Conservation (phyloP, 352 stramenopile genomes). For the Phytophthora citrophthora region DNA sequence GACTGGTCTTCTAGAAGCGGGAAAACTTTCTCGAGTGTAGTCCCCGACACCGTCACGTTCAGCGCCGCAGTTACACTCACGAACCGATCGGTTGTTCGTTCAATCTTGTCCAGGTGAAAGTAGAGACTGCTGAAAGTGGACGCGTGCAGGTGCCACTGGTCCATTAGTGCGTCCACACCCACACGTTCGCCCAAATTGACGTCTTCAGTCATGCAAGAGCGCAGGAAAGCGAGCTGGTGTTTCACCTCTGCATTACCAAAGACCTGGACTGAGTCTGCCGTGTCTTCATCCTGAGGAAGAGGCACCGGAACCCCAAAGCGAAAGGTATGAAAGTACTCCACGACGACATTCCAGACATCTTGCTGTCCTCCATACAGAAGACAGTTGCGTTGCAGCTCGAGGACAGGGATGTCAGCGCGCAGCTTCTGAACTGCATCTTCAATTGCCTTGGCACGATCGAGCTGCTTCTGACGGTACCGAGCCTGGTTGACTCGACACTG, state of each 20-base stretch:
- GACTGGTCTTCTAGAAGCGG: constrained; percentile 4
- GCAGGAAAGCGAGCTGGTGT: constrained; percentile 28
- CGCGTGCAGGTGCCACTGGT: constrained; percentile 34
- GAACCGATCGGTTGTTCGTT: constrained; percentile 8
- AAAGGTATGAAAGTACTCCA: constrained; percentile 26
- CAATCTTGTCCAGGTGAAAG: constrained; percentile 33
- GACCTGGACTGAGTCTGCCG: neutral
- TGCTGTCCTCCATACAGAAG: constrained; percentile 29
- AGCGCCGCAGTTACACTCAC: constrained; percentile 6
- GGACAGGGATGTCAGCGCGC: constrained; percentile 18
- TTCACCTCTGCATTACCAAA: constrained; percentile 1
- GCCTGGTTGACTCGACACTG: constrained; percentile 43
- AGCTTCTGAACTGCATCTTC: constrained; percentile 25
- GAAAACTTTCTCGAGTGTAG: constrained; percentile 11
- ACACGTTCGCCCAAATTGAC: constrained; percentile 19
- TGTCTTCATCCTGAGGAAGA: neutral
- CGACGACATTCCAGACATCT: constrained; percentile 22
- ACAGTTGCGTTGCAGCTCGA: constrained; percentile 25
- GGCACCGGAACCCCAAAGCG: constrained; percentile 12
- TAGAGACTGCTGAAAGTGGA: constrained; percentile 29
- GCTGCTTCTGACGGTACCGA: constrained; percentile 40
- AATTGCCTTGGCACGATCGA: constrained; percentile 11
- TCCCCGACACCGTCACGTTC: constrained; percentile 5
- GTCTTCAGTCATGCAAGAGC: constrained; percentile 24
- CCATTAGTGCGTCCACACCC: constrained; percentile 18